Evolutionary conservation across 208 protist genomes (phyloP).

Genomic region (Leptomonas pyrrhocoris): DNA sequence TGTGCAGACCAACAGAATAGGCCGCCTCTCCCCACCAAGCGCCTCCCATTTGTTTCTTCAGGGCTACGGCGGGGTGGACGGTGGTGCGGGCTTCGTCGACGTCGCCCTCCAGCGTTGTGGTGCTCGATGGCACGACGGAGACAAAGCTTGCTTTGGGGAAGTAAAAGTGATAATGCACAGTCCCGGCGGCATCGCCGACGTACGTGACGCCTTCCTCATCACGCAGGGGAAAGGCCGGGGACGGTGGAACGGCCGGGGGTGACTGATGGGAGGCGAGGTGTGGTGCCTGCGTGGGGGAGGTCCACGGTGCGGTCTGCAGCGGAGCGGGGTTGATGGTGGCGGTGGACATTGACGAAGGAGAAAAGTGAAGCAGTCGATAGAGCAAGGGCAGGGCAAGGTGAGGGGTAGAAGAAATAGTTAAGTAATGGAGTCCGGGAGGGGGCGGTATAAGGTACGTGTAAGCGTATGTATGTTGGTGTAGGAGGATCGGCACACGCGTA

Average conservation of each 20-base stretch:
- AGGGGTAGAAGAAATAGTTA: background rate
- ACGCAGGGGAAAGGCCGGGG: background rate
- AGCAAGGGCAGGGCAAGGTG: background rate
- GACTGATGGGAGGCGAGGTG: background rate
- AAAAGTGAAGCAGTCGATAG: background rate
- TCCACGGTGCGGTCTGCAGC: background rate
- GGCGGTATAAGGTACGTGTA: too few relatives aligned
- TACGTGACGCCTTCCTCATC: conserved; percentile 25
- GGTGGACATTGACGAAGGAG: conserved; percentile 12
- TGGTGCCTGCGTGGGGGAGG: background rate
- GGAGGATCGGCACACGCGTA: too few relatives aligned
- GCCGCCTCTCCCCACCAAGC: conserved; percentile 16
- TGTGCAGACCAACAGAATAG: conserved; percentile 28
- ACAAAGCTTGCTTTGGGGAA: conserved; percentile 24
- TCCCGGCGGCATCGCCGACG: conserved; percentile 13
- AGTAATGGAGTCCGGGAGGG: too few relatives aligned
- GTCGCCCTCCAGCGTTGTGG: background rate
- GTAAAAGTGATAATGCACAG: conserved; percentile 31
- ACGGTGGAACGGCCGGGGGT: background rate
- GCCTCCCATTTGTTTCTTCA: conserved; percentile 10
- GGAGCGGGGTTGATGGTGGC: background rate
- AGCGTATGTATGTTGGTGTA: too few relatives aligned
- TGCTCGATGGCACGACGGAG: conserved; percentile 9
- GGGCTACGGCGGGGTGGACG: background rate
- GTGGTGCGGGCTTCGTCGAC: background rate